phyloP scores from a whole-genome alignment of 495 filamentous ascomycete species.

The Talaromyces trachyspermus region DNA sequence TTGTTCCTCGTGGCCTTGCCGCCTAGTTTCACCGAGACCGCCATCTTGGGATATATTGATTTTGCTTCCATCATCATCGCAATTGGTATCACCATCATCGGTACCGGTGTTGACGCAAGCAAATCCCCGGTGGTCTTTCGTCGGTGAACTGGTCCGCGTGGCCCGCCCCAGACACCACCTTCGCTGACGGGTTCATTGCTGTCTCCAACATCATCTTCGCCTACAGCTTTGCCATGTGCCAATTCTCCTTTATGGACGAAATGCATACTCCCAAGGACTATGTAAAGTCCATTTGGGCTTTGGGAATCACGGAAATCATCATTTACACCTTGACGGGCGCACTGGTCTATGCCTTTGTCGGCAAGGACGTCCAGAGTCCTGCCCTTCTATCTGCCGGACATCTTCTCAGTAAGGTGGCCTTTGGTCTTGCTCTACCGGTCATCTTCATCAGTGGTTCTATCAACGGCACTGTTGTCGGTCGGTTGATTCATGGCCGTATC shows the following conservation, averaged over 20 bases:
- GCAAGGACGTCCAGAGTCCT: slow-evolving; percentile 55
- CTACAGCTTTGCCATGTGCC: slow-evolving; percentile 54
- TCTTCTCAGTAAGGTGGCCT: slow-evolving; percentile 57
- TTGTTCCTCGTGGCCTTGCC: slow-evolving; percentile 55
- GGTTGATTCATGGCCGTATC: slow-evolving; percentile 54
- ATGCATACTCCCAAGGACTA: slow-evolving; percentile 61
- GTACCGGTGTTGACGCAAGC: slow-evolving; percentile 40
- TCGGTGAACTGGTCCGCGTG: slow-evolving; percentile 32
- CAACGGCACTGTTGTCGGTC: slow-evolving; percentile 50
- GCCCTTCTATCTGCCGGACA: slow-evolving; percentile 55
- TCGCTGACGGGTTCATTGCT: slow-evolving; percentile 45
- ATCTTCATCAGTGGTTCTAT: slow-evolving; percentile 61
- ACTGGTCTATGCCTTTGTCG: slow-evolving; percentile 62
- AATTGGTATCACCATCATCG: slow-evolving; percentile 61
- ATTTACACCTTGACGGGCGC: slow-evolving; percentile 61
- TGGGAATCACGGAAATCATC: slow-evolving; percentile 51
- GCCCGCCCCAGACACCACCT: slow-evolving; percentile 26
- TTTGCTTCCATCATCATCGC: slow-evolving; percentile 57
- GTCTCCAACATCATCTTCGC: slow-evolving; percentile 67
- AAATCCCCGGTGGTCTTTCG: slow-evolving; percentile 24
- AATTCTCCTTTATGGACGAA: slow-evolving; percentile 67
- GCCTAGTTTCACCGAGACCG: slow-evolving; percentile 42
- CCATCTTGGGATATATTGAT: slow-evolving; percentile 53
- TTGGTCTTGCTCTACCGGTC: slow-evolving; percentile 64
- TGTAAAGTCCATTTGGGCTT: slow-evolving; percentile 51